phyloP scores from a whole-genome alignment of 768 basidiomycete genomes.

The Scleroderma bovista region DNA sequence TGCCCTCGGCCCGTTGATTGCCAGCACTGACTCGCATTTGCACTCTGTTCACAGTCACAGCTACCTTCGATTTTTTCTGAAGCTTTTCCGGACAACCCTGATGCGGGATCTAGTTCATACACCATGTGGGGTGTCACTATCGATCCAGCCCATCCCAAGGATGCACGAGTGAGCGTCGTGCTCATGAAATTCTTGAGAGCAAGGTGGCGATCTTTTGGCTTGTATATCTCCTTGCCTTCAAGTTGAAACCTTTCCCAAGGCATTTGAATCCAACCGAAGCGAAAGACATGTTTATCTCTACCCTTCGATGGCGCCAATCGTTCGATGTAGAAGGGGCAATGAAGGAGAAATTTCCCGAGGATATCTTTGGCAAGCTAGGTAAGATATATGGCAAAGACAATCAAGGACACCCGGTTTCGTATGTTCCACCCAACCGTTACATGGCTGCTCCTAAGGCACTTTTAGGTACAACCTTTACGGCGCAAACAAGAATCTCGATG shows the following conservation, averaged over 20 bases:
- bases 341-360: constrained; percentile 56
- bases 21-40: too few relatives aligned
- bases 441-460: not conserved
- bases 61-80: constrained; percentile 52
- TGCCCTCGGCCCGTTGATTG: too few relatives aligned
- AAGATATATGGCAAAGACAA: constrained; percentile 68
- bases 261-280: constrained; percentile 51
- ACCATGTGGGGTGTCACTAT: constrained; percentile 68
- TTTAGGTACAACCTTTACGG: constrained; percentile 77
- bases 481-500: constrained; percentile 55
- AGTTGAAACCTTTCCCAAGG: constrained; percentile 25
- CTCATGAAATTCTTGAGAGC: constrained; percentile 81
- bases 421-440: constrained; percentile 17
- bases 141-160: constrained; percentile 47
- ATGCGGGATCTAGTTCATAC: constrained; percentile 47
- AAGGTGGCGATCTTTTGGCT: constrained; percentile 37
- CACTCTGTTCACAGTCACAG: constrained; percentile 15
- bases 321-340: constrained; percentile 57
- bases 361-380: constrained; percentile 60
- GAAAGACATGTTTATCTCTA: constrained; percentile 59
- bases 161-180: constrained; percentile 67
- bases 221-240: not conserved
- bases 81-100: constrained; percentile 55
- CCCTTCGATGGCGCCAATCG: constrained; percentile 65
- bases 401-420: constrained; percentile 64